Conservation (phyloP, 2,329 filamentous ascomycete genomes). For the Nemania diffusa region DNA sequence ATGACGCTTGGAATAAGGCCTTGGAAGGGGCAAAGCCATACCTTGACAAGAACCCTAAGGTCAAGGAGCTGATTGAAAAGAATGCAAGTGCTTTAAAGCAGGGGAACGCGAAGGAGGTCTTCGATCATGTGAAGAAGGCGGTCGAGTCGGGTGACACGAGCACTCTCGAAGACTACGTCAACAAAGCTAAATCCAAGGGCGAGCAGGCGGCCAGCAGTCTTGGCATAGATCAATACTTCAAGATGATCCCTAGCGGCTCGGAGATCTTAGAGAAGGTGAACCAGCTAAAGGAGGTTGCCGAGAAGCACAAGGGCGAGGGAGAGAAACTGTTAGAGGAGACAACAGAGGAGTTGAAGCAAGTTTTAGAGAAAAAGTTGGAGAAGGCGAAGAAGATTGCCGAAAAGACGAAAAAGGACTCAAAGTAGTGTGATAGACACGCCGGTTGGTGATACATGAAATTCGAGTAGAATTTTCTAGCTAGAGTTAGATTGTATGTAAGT, state of each 20-base stretch:
- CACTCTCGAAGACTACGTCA: constrained; percentile 69
- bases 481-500: neutral
- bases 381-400: constrained; percentile 69
- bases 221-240: constrained; percentile 71
- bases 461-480: neutral
- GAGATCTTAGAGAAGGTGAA: constrained; percentile 74
- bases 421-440: constrained; percentile 41
- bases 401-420: constrained; percentile 61
- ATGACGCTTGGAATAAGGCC: constrained; percentile 78
- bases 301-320: constrained; percentile 75
- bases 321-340: constrained; percentile 76
- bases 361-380: constrained; percentile 68
- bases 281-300: constrained; percentile 70
- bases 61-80: constrained; percentile 77
- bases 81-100: constrained; percentile 75
- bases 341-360: constrained; percentile 71
- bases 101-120: constrained; percentile 72
- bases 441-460: neutral
- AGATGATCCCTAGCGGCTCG: constrained; percentile 71
- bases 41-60: constrained; percentile 79
- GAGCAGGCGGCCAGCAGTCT: constrained; percentile 52
- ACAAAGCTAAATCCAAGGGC: constrained; percentile 67
- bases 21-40: constrained; percentile 76
- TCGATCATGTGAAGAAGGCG: constrained; percentile 69
- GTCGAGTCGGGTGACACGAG: constrained; percentile 69